phyloP scores from a whole-genome alignment of 805 yeast genomes.

The Zygoascus biomembranicola region DNA sequence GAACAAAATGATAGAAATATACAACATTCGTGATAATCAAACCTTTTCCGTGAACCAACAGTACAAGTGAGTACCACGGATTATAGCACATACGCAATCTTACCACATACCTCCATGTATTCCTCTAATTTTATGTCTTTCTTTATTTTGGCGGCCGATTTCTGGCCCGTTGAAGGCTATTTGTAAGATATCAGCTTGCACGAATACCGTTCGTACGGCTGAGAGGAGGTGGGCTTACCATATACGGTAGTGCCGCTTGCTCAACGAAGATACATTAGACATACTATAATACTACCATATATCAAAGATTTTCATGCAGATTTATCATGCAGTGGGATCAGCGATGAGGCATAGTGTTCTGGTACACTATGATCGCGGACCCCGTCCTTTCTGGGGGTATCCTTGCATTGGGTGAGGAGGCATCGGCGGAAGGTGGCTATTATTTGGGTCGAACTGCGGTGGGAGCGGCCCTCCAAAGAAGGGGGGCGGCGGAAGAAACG shows the following conservation, averaged over 20 bases:
- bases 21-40: too few species aligned
- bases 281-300: background rate
- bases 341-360: background rate
- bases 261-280: background rate
- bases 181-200: too few species aligned
- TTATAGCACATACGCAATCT: too few species aligned
- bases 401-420: conserved; percentile 4
- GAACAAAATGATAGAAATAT: too few species aligned
- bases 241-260: background rate
- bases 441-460: conserved; percentile 10
- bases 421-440: conserved; percentile 6
- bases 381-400: conserved; percentile 7
- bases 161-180: too few species aligned
- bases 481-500: conserved; percentile 10
- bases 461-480: conserved; percentile 13
- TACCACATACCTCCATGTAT: too few species aligned
- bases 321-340: background rate
- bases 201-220: background rate
- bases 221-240: background rate
- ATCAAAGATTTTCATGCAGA: background rate
- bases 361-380: conserved; percentile 1
- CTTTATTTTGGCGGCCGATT: too few species aligned
- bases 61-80: too few species aligned
- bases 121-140: too few species aligned
- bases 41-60: too few species aligned